These are phyloP conservation scores for Niebla homalea DNA, from an alignment of 495 filamentous ascomycete genomes.

Conservation along the genomic window DNA sequence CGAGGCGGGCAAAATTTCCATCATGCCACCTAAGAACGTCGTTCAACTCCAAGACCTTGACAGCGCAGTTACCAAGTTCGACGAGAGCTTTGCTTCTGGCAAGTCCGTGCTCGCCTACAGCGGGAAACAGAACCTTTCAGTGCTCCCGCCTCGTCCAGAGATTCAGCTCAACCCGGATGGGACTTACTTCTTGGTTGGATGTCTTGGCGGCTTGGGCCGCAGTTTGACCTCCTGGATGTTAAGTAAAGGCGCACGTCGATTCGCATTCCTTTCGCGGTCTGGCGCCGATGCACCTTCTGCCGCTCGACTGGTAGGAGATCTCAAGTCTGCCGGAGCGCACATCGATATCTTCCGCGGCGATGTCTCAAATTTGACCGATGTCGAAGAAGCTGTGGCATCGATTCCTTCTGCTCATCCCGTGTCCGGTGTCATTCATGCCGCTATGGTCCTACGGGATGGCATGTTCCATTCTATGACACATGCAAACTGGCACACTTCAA, in stretches of 20 bases:
- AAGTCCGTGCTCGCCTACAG: conserved; percentile 1
- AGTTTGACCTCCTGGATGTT: conserved; percentile 46
- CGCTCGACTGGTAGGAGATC: conserved; percentile 9
- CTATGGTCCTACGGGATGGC: conserved; percentile 25
- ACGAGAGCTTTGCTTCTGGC: not conserved
- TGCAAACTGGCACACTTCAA: conserved; percentile 18
- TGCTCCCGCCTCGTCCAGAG: not conserved
- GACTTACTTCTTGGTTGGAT: conserved; percentile 47
- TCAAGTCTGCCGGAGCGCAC: conserved; percentile 16
- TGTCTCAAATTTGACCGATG: conserved; percentile 12
- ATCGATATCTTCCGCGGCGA: conserved; percentile 21
- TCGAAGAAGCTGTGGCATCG: conserved; percentile 5
- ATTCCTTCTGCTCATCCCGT: conserved; percentile 15
- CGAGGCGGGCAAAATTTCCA: not conserved
- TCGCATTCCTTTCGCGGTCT: conserved; percentile 45
- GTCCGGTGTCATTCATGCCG: conserved; percentile 26
- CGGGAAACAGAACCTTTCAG: not conserved
- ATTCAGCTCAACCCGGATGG: conserved; percentile 22
- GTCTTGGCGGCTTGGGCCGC: conserved; percentile 52
- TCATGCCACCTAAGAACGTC: not conserved
- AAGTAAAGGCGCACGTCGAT: conserved; percentile 36
- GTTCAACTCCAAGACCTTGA: not conserved
- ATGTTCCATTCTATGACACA: conserved; percentile 14
- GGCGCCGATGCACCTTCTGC: conserved; percentile 25
- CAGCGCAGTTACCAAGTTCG: not conserved